Percentiles rank a stretch among this genome's conserved stretches.
Conservation (phyloP, 805 yeast genomes). For the Yamadazyma tumulicola region DNA sequence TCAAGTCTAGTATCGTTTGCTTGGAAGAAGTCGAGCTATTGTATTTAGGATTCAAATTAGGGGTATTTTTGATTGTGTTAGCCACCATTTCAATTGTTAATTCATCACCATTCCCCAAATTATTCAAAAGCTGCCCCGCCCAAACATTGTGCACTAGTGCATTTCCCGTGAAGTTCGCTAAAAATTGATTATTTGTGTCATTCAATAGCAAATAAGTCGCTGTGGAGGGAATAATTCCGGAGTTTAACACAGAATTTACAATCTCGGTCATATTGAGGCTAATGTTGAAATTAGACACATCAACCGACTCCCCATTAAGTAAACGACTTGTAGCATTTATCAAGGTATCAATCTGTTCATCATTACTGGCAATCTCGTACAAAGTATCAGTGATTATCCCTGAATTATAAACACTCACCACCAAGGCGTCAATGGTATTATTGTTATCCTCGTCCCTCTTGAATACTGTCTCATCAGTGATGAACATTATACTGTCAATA, state of each 20-base stretch:
- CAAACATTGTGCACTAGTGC: slow-evolving; percentile 25
- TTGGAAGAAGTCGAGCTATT: slow-evolving; percentile 7
- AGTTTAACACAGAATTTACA: slow-evolving; percentile 15
- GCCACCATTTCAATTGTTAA: slow-evolving; percentile 29
- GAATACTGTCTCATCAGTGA: slow-evolving; percentile 10
- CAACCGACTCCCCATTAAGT: slow-evolving; percentile 9
- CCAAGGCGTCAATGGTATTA: slow-evolving; percentile 8
- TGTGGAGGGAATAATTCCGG: slow-evolving; percentile 27
- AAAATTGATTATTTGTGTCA: slow-evolving; percentile 22
- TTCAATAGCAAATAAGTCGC: slow-evolving; percentile 24
- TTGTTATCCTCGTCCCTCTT: slow-evolving; percentile 10
- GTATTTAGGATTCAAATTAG: slow-evolving; percentile 25
- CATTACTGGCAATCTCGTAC: slow-evolving; percentile 28
- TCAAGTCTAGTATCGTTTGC: slow-evolving; percentile 3
- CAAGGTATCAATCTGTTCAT: slow-evolving; percentile 26
- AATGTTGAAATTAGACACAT: slow-evolving; percentile 13
- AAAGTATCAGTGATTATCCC: slow-evolving; percentile 18
- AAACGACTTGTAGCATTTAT: slow-evolving; percentile 18
- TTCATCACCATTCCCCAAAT: slow-evolving; percentile 31
- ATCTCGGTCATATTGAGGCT: slow-evolving; percentile 23
- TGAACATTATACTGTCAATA: slow-evolving; percentile 8
- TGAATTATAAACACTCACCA: slow-evolving; percentile 7
- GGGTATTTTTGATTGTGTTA: slow-evolving; percentile 23
- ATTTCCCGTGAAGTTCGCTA: slow-evolving; percentile 26
- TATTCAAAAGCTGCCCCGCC: slow-evolving; percentile 25